These are phyloP conservation scores for Syzygium jambos DNA, from an alignment of 345 rosid genomes.

Conservation along the genomic window DNA sequence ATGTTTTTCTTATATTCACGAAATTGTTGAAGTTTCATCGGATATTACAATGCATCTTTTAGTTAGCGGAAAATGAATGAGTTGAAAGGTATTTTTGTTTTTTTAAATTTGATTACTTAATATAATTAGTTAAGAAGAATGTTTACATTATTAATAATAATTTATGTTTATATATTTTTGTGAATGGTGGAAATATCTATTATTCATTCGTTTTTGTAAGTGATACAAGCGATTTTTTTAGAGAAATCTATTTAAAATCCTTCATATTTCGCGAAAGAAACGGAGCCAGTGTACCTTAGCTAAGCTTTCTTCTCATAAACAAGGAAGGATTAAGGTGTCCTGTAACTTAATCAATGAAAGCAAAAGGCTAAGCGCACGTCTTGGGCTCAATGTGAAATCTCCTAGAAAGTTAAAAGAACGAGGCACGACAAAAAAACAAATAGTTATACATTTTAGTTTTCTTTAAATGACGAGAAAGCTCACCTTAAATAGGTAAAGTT, in stretches of 20 bases:
- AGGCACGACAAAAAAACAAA: too few species aligned
- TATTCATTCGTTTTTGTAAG: background rate
- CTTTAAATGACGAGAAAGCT: too few species aligned
- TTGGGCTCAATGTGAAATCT: too few species aligned
- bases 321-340: background rate
- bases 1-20: background rate
- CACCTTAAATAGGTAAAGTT: too few species aligned
- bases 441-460: too few species aligned
- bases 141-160: background rate
- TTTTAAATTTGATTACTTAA: fast-evolving
- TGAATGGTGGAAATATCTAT: fast-evolving
- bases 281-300: background rate
- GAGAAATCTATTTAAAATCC: background rate
- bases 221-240: fast-evolving
- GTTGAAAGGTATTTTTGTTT: background rate
- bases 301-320: too few species aligned
- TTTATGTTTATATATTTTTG: background rate
- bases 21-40: background rate
- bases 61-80: background rate
- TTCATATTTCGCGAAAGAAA: too few species aligned
- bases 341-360: too few species aligned
- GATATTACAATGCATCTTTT: background rate
- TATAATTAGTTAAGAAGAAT: too few species aligned
- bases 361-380: too few species aligned
- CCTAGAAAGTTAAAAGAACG: too few species aligned